A percentile compares a stretch with the other conserved stretches of the same genome.
phyloP scores from a whole-genome alignment of 306 rosid genomes.

The Gynostemma pentaphyllum region DNA sequence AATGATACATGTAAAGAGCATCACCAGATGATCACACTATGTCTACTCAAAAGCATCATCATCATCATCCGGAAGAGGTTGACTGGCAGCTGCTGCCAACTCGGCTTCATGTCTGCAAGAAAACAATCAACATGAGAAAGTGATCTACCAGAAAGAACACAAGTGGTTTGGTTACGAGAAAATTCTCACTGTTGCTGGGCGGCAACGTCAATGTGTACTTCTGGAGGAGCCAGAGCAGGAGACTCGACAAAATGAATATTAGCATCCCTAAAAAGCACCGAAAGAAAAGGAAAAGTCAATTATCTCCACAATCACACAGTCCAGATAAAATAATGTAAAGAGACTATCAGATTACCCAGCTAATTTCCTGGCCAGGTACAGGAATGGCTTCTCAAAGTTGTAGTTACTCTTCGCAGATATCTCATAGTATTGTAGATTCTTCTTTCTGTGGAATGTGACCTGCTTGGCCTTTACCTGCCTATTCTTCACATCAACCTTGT shows the following conservation, averaged over 20 bases:
- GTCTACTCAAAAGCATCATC: constrained; percentile 28
- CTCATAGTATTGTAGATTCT: constrained; percentile 72
- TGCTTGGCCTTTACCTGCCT: constrained; percentile 79
- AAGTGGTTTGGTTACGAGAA: background rate
- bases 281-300: background rate
- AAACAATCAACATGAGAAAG: background rate
- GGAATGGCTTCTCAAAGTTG: constrained; percentile 70
- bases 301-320: background rate
- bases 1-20: background rate
- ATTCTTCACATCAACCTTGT: constrained; percentile 76
- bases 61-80: constrained; percentile 65
- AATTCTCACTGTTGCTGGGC: constrained; percentile 27
- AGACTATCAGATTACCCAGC: constrained; percentile 40
- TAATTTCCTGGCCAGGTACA: constrained; percentile 64
- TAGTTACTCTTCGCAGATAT: constrained; percentile 82
- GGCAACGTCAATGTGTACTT: constrained; percentile 45
- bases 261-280: constrained; percentile 27
- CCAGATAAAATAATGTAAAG: background rate
- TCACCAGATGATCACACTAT: background rate
- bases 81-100: constrained; percentile 34
- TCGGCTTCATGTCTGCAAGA: constrained; percentile 39
- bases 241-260: constrained; percentile 62
- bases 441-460: constrained; percentile 76
- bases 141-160: background rate
- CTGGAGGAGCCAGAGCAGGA: constrained; percentile 85